Evolutionary conservation across 1,284 basidiomycete species (phyloP).

Genomic region (Sporisorium sorghi): DNA sequence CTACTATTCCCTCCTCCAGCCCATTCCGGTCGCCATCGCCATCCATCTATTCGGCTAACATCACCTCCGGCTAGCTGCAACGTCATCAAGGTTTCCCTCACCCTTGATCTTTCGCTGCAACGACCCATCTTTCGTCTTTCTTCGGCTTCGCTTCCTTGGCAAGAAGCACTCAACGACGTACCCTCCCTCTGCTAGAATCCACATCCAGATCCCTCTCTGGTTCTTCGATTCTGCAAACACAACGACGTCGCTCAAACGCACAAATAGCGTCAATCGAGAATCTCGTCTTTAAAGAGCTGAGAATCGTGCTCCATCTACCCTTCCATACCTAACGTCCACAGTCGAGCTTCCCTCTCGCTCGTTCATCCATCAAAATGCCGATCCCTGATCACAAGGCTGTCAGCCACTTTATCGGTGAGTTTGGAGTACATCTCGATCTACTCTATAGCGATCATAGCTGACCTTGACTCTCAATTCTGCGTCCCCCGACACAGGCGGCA

Average conservation of each 20-base stretch:
- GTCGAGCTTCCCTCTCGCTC: too few species aligned
- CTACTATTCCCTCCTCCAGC: neutral
- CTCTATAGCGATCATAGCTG: slow-evolving; percentile 1
- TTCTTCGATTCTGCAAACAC: neutral
- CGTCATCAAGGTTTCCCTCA: slow-evolving; percentile 53
- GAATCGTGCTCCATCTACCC: slow-evolving; percentile 5
- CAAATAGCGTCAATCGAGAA: neutral
- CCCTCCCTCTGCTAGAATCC: slow-evolving; percentile 1
- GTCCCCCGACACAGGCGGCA: slow-evolving; percentile 80
- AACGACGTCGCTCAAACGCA: slow-evolving; percentile 18
- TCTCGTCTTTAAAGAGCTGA: too few species aligned
- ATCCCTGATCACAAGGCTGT: slow-evolving; percentile 62
- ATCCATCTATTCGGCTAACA: neutral
- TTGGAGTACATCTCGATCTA: neutral
- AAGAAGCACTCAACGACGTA: slow-evolving; percentile 7
- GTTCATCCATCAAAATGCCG: slow-evolving; percentile 33
- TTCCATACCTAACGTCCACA: neutral
- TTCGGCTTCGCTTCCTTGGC: neutral
- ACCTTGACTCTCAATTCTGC: neutral
- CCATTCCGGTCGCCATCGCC: neutral
- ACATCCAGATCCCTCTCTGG: slow-evolving; percentile 33
- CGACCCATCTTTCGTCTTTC: neutral
- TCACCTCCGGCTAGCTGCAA: slow-evolving; percentile 7
- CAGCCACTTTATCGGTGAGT: slow-evolving; percentile 65
- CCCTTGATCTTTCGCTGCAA: slow-evolving; percentile 39